Percentiles rank a stretch among this genome's conserved stretches.
Evolutionary conservation across 371 early-diverging fungal species (phyloP).

Genomic region (Apophysomyces elegans): DNA sequence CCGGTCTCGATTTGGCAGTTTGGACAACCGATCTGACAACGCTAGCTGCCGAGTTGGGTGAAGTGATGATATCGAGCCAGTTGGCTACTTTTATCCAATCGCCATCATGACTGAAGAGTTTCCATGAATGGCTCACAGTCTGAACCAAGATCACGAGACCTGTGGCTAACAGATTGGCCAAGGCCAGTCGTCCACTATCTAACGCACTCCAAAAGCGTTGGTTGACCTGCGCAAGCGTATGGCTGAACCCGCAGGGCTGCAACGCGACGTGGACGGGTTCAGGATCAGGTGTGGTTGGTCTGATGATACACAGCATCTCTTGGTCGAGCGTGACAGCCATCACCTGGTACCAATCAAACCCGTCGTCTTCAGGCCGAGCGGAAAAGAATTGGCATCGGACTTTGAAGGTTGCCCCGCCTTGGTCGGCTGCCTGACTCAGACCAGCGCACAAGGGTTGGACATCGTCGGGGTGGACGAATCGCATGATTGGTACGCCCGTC

Average conservation of each 20-base stretch:
- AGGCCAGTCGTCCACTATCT: background rate
- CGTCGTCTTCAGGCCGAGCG: background rate
- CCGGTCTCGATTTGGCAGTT: slow-evolving; percentile 13
- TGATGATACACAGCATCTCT: slow-evolving; percentile 16
- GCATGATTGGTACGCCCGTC: slow-evolving; percentile 24
- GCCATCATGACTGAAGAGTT: background rate
- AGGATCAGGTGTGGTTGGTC: slow-evolving; percentile 11
- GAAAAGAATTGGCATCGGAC: slow-evolving; percentile 9
- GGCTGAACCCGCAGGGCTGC: background rate
- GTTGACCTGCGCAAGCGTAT: background rate
- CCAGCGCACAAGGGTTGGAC: slow-evolving; percentile 19
- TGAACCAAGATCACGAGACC: slow-evolving; percentile 5
- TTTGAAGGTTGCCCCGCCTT: slow-evolving; percentile 8
- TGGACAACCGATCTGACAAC: slow-evolving; percentile 6
- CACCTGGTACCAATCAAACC: slow-evolving; percentile 12
- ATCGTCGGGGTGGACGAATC: slow-evolving; percentile 30
- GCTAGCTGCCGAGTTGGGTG: background rate
- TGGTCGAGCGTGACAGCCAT: slow-evolving; percentile 10
- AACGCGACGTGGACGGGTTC: background rate
- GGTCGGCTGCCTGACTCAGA: slow-evolving; percentile 17
- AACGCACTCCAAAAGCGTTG: background rate
- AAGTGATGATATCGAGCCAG: background rate
- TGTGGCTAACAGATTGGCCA: background rate
- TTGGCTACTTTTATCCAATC: background rate
- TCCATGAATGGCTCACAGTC: background rate